These are phyloP conservation scores for Pseudomonodictys pantanalensis DNA, from an alignment of 495 filamentous ascomycete genomes.

Conservation along the genomic window DNA sequence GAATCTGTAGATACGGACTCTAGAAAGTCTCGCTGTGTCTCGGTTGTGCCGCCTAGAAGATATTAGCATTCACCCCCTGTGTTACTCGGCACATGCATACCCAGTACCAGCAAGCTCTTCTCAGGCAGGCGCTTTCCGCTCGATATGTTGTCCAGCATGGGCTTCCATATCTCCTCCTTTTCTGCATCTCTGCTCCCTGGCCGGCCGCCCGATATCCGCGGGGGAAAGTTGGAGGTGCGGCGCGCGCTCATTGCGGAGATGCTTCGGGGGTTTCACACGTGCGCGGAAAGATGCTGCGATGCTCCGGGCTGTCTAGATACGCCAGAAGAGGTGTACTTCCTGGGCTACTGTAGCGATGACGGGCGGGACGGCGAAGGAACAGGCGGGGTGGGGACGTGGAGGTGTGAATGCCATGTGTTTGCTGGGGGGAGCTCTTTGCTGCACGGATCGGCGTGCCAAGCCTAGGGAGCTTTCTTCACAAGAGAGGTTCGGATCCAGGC, in stretches of 20 bases:
- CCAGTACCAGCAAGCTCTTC: constrained; percentile 85
- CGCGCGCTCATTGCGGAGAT: constrained; percentile 28
- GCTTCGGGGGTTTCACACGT: constrained; percentile 21
- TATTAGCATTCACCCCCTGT: constrained; percentile 4
- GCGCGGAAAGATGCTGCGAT: too few species aligned
- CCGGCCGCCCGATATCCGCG: background rate
- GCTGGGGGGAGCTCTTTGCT: too few species aligned
- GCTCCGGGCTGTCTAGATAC: too few species aligned
- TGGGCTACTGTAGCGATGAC: too few species aligned
- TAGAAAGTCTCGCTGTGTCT: constrained; percentile 85
- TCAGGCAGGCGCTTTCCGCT: constrained; percentile 88
- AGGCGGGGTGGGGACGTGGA: too few species aligned
- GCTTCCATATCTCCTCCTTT: constrained; percentile 91
- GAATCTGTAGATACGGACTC: constrained; percentile 70
- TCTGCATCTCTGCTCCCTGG: constrained; percentile 60
- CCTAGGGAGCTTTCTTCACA: too few species aligned
- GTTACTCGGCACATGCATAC: constrained; percentile 42
- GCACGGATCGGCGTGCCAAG: too few species aligned
- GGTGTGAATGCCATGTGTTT: too few species aligned
- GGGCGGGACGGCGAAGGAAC: too few species aligned
- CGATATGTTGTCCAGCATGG: constrained; percentile 85
- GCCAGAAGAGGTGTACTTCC: too few species aligned
- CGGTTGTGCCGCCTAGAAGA: constrained; percentile 71
- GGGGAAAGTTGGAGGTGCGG: constrained; percentile 22
- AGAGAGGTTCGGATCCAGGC: too few species aligned